These are phyloP conservation scores for Talinum fruticosum DNA, from an alignment of 148 eudicot genomes.

Conservation along the genomic window DNA sequence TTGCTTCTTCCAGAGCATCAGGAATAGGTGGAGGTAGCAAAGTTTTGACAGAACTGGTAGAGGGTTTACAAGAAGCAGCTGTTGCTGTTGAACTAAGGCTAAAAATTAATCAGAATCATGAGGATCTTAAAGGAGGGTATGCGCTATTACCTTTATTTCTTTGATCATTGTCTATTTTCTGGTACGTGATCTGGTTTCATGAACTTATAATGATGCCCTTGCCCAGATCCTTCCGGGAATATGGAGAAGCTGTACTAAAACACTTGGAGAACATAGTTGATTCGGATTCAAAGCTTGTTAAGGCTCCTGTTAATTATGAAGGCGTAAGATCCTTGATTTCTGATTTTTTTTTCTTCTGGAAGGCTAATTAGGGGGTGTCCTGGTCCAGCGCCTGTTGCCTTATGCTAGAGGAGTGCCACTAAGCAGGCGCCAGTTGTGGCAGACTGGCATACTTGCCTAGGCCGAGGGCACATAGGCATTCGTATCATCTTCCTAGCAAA, in stretches of 20 bases:
- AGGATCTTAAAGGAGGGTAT: constrained; percentile 92
- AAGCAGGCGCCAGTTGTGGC: too few species aligned
- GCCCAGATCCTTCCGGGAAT: constrained; percentile 79
- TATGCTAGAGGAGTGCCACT: not conserved
- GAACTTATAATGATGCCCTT: constrained; percentile 19
- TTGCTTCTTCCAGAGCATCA: constrained; percentile 84
- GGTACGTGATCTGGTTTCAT: not conserved
- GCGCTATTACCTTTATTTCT: constrained; percentile 18
- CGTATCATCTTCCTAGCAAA: not conserved
- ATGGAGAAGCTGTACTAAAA: constrained; percentile 82
- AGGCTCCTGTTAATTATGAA: constrained; percentile 91
- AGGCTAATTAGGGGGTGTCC: not conserved
- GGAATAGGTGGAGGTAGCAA: constrained; percentile 75
- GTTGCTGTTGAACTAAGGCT: constrained; percentile 76
- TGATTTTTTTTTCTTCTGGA: too few species aligned
- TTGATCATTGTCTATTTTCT: constrained; percentile 8
- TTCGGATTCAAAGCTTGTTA: constrained; percentile 68
- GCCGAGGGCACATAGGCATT: not conserved
- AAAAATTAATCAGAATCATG: constrained; percentile 75
- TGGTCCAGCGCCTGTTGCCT: not conserved
- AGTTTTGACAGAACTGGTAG: constrained; percentile 85
- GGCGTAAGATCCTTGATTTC: constrained; percentile 59
- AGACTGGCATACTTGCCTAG: not conserved
- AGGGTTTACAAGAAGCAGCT: constrained; percentile 77
- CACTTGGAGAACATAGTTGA: constrained; percentile 60